Conservation (phyloP, 495 filamentous ascomycete genomes). For the Aspergillus ellipticus region DNA sequence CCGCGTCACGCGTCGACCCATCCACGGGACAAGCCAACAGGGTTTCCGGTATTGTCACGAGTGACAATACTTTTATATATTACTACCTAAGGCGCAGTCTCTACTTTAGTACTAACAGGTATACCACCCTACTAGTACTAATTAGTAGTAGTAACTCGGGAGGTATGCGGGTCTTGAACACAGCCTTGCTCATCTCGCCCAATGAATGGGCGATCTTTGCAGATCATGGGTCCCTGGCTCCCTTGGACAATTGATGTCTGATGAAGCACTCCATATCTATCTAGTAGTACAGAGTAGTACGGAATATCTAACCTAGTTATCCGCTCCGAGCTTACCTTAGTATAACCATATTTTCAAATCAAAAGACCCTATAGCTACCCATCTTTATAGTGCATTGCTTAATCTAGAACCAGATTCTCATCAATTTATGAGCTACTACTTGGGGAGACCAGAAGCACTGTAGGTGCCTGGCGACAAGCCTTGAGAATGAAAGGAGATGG, state of each 20-base stretch:
- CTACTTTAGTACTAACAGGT: background rate
- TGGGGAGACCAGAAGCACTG: too few species aligned
- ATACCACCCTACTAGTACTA: too few species aligned
- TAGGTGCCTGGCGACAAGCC: background rate
- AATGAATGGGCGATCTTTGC: slow-evolving; percentile 12
- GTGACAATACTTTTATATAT: too few species aligned
- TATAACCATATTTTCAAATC: too few species aligned
- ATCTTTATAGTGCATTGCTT: too few species aligned
- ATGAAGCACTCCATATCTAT: background rate
- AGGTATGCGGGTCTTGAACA: slow-evolving; percentile 15
- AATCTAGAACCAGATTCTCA: background rate
- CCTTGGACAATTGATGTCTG: slow-evolving; percentile 7
- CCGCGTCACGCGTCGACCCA: slow-evolving; percentile 29
- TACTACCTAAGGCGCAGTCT: slow-evolving; percentile 10
- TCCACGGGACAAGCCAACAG: background rate
- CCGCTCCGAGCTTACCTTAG: too few species aligned
- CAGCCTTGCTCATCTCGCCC: slow-evolving; percentile 17
- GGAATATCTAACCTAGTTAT: too few species aligned
- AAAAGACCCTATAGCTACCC: too few species aligned
- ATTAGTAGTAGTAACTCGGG: too few species aligned
- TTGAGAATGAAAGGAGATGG: background rate
- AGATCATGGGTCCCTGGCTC: slow-evolving; percentile 14
- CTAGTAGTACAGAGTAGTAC: too few species aligned
- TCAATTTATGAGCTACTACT: background rate
- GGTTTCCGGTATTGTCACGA: slow-evolving; percentile 14